Evolutionary conservation across 2,329 filamentous ascomycete species (phyloP).

Genomic region (Colletotrichum gigasporum): DNA sequence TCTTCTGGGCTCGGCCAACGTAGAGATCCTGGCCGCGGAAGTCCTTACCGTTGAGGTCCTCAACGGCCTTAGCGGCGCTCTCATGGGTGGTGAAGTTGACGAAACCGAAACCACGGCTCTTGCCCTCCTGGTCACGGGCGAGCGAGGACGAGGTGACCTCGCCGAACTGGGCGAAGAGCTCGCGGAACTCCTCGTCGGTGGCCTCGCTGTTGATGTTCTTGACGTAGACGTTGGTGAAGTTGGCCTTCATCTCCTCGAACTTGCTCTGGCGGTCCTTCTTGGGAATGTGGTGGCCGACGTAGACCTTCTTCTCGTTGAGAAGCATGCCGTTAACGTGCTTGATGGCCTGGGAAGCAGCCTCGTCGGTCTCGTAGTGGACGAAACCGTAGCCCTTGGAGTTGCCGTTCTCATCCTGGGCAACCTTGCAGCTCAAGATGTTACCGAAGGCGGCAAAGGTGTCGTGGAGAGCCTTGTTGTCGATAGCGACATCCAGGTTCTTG

Average conservation of each 20-base stretch:
- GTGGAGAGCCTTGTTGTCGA: conserved; percentile 99
- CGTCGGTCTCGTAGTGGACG: conserved; percentile 99
- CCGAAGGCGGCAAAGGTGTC: conserved; percentile 99
- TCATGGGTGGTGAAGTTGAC: conserved; percentile 97
- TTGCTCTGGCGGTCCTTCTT: conserved; percentile 99
- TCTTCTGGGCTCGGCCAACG: conserved; percentile 98
- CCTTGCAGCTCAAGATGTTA: conserved; percentile 99
- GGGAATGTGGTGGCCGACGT: conserved; percentile 98
- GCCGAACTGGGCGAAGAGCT: conserved; percentile 90
- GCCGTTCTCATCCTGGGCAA: conserved; percentile 95
- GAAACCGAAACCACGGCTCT: conserved; percentile 95
- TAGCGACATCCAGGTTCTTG: conserved; percentile 98
- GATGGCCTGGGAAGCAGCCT: conserved; percentile 96
- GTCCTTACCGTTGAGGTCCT: conserved; percentile 90
- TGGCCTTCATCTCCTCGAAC: conserved; percentile 99
- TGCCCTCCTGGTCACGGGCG: conserved; percentile 87
- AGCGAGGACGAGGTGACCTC: conserved; percentile 96
- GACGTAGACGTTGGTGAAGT: conserved; percentile 99
- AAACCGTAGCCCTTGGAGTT: conserved; percentile 99
- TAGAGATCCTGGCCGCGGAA: conserved; percentile 96
- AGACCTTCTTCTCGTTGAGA: conserved; percentile 99
- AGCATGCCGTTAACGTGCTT: conserved; percentile 99
- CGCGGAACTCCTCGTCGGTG: conserved; percentile 93
- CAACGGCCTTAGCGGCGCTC: conserved; percentile 84
- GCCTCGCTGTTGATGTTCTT: conserved; percentile 93